Conservation (phyloP, 495 filamentous ascomycete species). For the Talaromyces adpressus region DNA sequence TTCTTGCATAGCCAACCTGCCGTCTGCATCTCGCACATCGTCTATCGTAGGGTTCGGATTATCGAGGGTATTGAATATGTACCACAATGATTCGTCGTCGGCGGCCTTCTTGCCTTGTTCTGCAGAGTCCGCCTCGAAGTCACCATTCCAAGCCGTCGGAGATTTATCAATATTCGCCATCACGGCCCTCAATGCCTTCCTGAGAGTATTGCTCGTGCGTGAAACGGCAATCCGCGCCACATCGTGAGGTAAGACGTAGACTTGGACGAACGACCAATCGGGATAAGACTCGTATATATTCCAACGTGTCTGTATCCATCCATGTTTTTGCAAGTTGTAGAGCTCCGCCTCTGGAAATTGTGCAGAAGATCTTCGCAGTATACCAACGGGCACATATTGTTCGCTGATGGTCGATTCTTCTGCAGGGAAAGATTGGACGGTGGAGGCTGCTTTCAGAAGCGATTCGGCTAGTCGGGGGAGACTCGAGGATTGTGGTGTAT, state of each 20-base stretch:
- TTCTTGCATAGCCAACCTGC: slow-evolving; percentile 52
- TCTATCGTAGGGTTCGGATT: slow-evolving; percentile 57
- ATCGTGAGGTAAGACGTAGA: slow-evolving; percentile 66
- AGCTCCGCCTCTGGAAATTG: slow-evolving; percentile 19
- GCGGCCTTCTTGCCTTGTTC: slow-evolving; percentile 9
- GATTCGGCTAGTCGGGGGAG: not conserved
- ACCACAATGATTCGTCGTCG: slow-evolving; percentile 61
- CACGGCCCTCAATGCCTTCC: slow-evolving; percentile 40
- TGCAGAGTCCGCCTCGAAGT: slow-evolving; percentile 3
- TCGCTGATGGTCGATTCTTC: not conserved
- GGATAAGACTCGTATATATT: slow-evolving; percentile 12
- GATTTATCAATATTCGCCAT: slow-evolving; percentile 54
- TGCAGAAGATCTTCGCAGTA: not conserved
- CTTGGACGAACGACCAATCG: slow-evolving; percentile 29
- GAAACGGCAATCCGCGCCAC: slow-evolving; percentile 43
- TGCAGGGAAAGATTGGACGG: not conserved
- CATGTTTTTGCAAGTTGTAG: slow-evolving; percentile 17
- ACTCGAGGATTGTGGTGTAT: not conserved
- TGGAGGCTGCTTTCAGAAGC: not conserved
- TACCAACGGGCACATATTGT: slow-evolving; percentile 5
- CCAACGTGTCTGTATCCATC: slow-evolving; percentile 26
- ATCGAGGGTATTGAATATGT: slow-evolving; percentile 79
- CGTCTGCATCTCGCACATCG: slow-evolving; percentile 45
- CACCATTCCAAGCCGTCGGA: slow-evolving; percentile 47
- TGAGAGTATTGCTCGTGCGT: slow-evolving; percentile 31